These are phyloP conservation scores for Kockiozyma suomiensis DNA, from an alignment of 805 yeast species.

Conservation along the genomic window DNA sequence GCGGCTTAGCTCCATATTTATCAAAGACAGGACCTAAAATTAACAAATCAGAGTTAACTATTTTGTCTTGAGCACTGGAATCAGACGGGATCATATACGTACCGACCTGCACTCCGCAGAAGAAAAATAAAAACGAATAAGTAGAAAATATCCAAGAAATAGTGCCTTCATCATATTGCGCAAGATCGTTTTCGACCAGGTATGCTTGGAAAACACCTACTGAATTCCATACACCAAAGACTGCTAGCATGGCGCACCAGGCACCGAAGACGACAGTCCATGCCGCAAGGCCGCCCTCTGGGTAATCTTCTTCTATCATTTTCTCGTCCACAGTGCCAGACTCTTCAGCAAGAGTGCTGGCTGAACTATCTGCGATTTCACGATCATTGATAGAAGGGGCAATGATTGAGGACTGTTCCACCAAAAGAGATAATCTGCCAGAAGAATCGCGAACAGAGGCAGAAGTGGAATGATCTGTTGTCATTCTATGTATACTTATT, in stretches of 20 bases:
- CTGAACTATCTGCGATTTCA: neutral
- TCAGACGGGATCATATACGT: conserved; percentile 37
- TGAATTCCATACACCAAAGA: conserved; percentile 64
- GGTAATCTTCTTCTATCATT: conserved; percentile 39
- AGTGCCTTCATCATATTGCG: conserved; percentile 50
- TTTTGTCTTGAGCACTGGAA: neutral
- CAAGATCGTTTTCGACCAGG: conserved; percentile 56
- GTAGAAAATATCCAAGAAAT: conserved; percentile 70
- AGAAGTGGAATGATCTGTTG: neutral
- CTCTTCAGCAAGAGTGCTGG: neutral
- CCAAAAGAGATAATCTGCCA: too few species aligned
- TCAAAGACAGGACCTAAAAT: conserved; percentile 67
- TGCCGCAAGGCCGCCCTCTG: conserved; percentile 61
- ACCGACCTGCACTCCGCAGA: conserved; percentile 53
- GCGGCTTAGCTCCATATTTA: conserved; percentile 53
- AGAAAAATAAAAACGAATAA: conserved; percentile 44
- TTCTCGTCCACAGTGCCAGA: neutral
- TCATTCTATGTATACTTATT: neutral
- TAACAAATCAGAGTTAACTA: conserved; percentile 3
- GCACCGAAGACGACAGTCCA: conserved; percentile 59
- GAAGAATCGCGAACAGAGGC: neutral
- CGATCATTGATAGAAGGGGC: neutral
- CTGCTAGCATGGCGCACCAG: conserved; percentile 57
- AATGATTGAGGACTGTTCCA: too few species aligned
- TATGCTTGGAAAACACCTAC: conserved; percentile 71